Evolutionary conservation across 192 early-diverging fungal species (phyloP), one percentile per base, ranked within the genome.

Genomic region (Coemansia sp.): DNA sequence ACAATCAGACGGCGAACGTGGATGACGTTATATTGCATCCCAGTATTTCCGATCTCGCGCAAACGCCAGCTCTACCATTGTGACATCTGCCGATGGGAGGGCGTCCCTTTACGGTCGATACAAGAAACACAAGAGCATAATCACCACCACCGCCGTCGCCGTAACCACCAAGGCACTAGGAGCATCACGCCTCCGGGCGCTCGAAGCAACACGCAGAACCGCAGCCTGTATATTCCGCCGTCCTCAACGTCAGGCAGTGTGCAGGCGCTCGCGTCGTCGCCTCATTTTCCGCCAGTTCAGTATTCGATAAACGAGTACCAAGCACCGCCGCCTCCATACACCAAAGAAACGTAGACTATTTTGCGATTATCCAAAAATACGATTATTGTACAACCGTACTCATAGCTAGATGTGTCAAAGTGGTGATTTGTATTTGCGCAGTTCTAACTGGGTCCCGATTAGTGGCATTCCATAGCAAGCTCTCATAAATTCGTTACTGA

Each of bases 31-130:
- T 79, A 73, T 59, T 79, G 70, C 53, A 54, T 79, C 12, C 76
- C 76, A 1, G 50, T 79, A 6, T 47, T 72, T 32, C 76, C 76
- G 39, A 69, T 73, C 22, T 72, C 70, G 29, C 60, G 70, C 32
- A 69, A 57, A n/a, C 69, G 69, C 22, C 55, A 43, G 23, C 67
- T 79, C 6, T 66, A 59, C 19, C 76, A 73, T 48, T 79, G 76
- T 49, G 70, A 66, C 43, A 79, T 79, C 5, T 79, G 76, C 35
- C 32, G 70, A 24, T 79, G 76, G 76, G 76, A 79, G 17, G 76
- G 76, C 5, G 43, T 69, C 9, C 62, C 66, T 3, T 22, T 69
- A 21, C 7, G 29, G 21, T 8, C 48, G 12, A 23, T 32, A 8
- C 48, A 27, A 3, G 7, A 39, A 11, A 52, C 29, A 25, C 61